Conservation (phyloP, 768 basidiomycete genomes). For the Amanita brunnescens region DNA sequence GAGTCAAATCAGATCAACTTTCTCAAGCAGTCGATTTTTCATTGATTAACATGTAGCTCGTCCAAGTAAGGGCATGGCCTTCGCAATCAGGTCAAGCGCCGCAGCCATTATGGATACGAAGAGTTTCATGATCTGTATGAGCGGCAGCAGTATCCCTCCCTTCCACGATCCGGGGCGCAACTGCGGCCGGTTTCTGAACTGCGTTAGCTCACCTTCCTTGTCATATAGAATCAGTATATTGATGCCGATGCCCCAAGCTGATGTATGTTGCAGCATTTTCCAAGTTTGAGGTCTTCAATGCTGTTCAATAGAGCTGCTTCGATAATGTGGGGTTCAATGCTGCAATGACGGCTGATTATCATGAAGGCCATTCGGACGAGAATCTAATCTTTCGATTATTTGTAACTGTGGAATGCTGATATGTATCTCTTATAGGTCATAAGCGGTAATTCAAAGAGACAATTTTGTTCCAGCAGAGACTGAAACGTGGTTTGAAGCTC, state of each 20-base stretch:
- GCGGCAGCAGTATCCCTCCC: too few species aligned
- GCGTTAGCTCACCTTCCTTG: too few species aligned
- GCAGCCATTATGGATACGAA: too few species aligned
- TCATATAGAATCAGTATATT: conserved; percentile 1
- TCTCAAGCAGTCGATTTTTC: neutral
- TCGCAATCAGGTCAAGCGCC: conserved; percentile 21
- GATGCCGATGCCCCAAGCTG: too few species aligned
- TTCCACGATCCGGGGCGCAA: conserved; percentile 34
- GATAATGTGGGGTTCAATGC: conserved; percentile 43
- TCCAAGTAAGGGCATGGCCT: neutral
- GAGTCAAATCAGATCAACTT: neutral
- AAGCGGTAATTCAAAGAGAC: conserved; percentile 39
- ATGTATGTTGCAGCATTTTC: conserved; percentile 70
- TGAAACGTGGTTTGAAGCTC: conserved; percentile 76
- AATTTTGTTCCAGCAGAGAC: conserved; percentile 4
- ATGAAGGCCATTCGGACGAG: conserved; percentile 44
- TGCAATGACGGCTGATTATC: neutral
- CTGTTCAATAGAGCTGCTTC: conserved; percentile 71
- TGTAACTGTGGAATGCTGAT: neutral
- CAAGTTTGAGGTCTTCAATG: conserved; percentile 81
- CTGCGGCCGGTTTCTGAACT: conserved; percentile 64
- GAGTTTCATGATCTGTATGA: too few species aligned
- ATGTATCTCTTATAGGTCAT: conserved; percentile 53
- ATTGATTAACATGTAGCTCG: neutral
- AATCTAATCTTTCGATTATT: conserved; percentile 33